These are phyloP conservation scores for Thermothielavioides terrestris DNA, from an alignment of 495 filamentous ascomycete genomes.

Conservation along the genomic window DNA sequence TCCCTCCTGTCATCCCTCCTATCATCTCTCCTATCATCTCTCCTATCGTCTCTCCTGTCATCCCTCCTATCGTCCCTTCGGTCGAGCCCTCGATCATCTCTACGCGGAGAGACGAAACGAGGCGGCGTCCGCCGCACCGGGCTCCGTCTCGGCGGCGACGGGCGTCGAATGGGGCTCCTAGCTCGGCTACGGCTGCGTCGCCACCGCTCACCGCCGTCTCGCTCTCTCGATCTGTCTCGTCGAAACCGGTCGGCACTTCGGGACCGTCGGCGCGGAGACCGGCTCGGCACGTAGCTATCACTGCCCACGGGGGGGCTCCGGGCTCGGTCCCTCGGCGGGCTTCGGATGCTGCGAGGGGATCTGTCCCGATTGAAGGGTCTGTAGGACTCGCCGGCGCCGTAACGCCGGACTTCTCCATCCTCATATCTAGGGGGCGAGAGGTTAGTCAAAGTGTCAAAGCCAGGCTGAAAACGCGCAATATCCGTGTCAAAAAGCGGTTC, in stretches of 20 bases:
- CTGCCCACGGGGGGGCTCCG: slow-evolving; percentile 25
- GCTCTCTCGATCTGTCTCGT: slow-evolving; percentile 32
- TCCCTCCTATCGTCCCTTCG: background rate
- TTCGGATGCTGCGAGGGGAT: slow-evolving; percentile 36
- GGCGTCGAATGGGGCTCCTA: slow-evolving; percentile 30
- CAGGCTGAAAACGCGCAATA: background rate
- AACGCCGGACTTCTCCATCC: slow-evolving; percentile 47
- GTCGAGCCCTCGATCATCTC: slow-evolving; percentile 22
- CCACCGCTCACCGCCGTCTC: slow-evolving; percentile 24
- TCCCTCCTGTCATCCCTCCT: background rate
- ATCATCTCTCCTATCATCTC: slow-evolving; percentile 6
- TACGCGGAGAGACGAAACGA: slow-evolving; percentile 36
- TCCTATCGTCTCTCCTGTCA: slow-evolving; percentile 3
- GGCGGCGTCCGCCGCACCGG: slow-evolving; percentile 25
- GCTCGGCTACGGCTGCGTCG: slow-evolving; percentile 35
- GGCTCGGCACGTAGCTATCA: slow-evolving; percentile 30
- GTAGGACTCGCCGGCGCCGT: slow-evolving; percentile 51
- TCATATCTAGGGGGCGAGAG: slow-evolving; percentile 32
- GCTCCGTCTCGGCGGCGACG: slow-evolving; percentile 31
- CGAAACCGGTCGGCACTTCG: slow-evolving; percentile 27
- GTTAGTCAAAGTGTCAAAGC: slow-evolving; percentile 6
- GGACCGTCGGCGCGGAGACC: slow-evolving; percentile 28
- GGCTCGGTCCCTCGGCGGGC: slow-evolving; percentile 32
- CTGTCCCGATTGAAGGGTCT: slow-evolving; percentile 42
- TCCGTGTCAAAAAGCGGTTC: background rate